Conservation (phyloP, 257 asterid genomes). For the Cruciata laevipes region DNA sequence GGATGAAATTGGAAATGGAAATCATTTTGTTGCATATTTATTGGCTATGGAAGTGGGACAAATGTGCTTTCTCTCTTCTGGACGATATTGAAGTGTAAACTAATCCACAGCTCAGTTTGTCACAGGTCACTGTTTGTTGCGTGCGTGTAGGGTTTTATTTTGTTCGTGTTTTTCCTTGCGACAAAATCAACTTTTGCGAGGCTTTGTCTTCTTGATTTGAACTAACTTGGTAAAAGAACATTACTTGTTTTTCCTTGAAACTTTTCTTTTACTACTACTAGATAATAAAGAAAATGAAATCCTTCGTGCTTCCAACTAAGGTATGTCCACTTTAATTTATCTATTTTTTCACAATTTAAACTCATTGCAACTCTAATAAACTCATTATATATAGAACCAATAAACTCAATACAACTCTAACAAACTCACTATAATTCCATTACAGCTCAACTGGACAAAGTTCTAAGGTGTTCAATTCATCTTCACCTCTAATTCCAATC, state of each 20-base stretch:
- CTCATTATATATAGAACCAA: no score
- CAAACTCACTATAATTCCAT: no score
- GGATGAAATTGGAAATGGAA: constrained; percentile 16
- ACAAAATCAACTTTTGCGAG: neutral
- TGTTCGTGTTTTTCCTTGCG: neutral
- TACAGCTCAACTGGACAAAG: no score
- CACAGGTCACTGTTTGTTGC: neutral
- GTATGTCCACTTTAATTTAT: no score
- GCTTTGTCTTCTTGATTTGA: neutral
- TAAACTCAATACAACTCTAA: no score
- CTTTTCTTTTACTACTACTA: neutral
- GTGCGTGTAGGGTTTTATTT: neutral
- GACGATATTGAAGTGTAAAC: constrained; percentile 9
- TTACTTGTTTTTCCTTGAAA: constrained; percentile 7
- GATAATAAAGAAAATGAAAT: no score
- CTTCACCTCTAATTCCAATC: no score
- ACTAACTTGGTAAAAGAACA: neutral
- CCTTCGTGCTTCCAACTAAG: no score
- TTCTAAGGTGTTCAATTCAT: no score
- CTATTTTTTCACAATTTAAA: no score
- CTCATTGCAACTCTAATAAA: no score
- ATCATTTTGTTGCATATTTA: constrained; percentile 27
- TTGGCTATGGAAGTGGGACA: constrained; percentile 25
- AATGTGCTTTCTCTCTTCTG: constrained; percentile 2
- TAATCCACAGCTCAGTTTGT: constrained; percentile 4